These are phyloP conservation scores for Aspergillus sp. DNA, from an alignment of 2,329 filamentous ascomycete species.

Conservation along the genomic window DNA sequence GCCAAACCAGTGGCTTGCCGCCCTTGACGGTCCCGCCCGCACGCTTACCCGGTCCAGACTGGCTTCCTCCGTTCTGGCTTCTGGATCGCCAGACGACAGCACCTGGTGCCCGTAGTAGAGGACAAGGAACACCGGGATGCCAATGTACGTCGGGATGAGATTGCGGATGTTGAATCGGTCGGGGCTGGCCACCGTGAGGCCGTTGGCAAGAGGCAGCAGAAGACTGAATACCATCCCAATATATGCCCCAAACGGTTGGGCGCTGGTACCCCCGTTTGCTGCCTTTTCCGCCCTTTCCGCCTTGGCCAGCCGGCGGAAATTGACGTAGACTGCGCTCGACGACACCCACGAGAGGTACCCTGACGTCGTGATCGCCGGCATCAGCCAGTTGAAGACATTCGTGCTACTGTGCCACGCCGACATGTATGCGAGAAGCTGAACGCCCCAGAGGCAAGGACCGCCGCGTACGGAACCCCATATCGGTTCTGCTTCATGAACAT, in stretches of 20 bases:
- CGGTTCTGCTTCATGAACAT: constrained; percentile 51
- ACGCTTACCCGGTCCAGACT: constrained; percentile 29
- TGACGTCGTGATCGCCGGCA: constrained; percentile 59
- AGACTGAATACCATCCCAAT: constrained; percentile 43
- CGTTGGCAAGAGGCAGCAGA: constrained; percentile 60
- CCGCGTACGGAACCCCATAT: constrained; percentile 52
- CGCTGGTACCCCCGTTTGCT: constrained; percentile 41
- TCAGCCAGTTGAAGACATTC: constrained; percentile 58
- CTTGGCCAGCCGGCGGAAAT: constrained; percentile 42
- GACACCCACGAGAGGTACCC: constrained; percentile 61
- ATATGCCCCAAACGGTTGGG: constrained; percentile 59
- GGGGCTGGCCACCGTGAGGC: constrained; percentile 60
- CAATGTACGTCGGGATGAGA: constrained; percentile 56
- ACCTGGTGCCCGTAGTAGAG: constrained; percentile 44
- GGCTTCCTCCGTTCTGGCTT: constrained; percentile 36
- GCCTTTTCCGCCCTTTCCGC: constrained; percentile 35
- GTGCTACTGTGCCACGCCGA: constrained; percentile 53
- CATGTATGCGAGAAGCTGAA: constrained; percentile 56
- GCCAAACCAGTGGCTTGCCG: neutral
- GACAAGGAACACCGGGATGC: constrained; percentile 50
- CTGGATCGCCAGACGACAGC: constrained; percentile 42
- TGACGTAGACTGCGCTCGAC: constrained; percentile 49
- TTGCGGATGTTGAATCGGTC: constrained; percentile 47
- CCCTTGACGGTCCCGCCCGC: constrained; percentile 19
- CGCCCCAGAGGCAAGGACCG: constrained; percentile 46